Evolutionary conservation across 1,284 basidiomycete species (phyloP), one percentile per base, ranked within the genome.

Genomic region (Ceratobasidium sp.): DNA sequence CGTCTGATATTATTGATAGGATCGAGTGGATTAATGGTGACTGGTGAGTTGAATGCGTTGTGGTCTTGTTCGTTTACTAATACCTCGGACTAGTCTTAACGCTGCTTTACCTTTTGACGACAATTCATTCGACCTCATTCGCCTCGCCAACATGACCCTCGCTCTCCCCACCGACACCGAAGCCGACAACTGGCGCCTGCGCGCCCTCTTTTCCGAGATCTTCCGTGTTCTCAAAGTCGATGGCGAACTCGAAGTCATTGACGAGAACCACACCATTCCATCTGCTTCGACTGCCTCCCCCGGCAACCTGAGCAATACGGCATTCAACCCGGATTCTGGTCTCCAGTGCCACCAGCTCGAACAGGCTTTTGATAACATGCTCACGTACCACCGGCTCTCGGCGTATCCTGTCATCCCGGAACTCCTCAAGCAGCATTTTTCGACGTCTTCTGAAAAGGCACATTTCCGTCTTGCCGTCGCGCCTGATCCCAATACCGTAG

Each of bases 161-260:
- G 69, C 69, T 13, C 56, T 72, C 19, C 69, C 69, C 6, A 72
- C 69, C 56, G 69, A 72, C 43, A 0, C 69, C 41, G 58, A 72
- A 6, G 37, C 39, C 16, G 53, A 72, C 46, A 72, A 72, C 46
- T 61, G 58, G 54, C 69, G 69, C 22, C 29, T 72, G 46, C 69
- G 69, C n/a, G 48, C 41, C 29, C 58, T 72, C 14, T 72, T 72
- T 34, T 39, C 54, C 56, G 69, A 72, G 24, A 72, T 72, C 56
- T 72, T 72, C 58, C 69, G 69, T n/a, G 48, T 72, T 39, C 69
- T 72, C 43, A 72, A 72, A 31, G 69, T 72, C 34, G 58, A 72
- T 27, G 69, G 69, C 29, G 69, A 72, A 29, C 51, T 72, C 51
- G 69, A 72, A 43, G 39, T 72, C n/a, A 72, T 72, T 72, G 69